A percentile compares a stretch with the other conserved stretches of the same genome.
Evolutionary conservation across 108 stramenopile species (phyloP).

Genomic region (Chaetoceros tenuissimus): DNA sequence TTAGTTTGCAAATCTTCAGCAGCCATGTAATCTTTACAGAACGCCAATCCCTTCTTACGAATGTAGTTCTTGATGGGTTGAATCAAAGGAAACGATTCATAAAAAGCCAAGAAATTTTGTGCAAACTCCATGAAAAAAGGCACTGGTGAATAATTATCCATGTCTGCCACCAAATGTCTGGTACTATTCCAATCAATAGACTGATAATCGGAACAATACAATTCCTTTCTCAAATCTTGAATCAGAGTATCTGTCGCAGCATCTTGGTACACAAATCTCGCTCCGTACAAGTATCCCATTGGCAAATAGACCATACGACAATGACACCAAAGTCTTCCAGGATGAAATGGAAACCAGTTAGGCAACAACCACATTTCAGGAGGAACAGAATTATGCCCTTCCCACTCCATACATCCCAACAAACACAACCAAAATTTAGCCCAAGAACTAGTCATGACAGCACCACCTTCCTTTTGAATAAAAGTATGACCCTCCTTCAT

Average conservation of each 20-base stretch:
- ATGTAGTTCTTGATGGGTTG: slow-evolving; percentile 52
- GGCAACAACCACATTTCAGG: slow-evolving; percentile 98
- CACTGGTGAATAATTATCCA: slow-evolving; percentile 94
- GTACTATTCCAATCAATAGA: slow-evolving; percentile 75
- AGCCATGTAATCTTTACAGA: slow-evolving; percentile 77
- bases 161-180: slow-evolving; percentile 76
- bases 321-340: slow-evolving; percentile 98
- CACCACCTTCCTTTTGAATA: slow-evolving; percentile 85
- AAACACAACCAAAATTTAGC: slow-evolving; percentile 96
- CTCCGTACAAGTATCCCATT: slow-evolving; percentile 69
- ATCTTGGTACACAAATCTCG: slow-evolving; percentile 8
- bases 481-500: slow-evolving; percentile 47
- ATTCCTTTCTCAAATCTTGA: slow-evolving; percentile 11
- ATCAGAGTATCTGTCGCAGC: background rate
- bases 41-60: slow-evolving; percentile 62
- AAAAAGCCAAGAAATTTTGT: slow-evolving; percentile 73
- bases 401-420: slow-evolving; percentile 94
- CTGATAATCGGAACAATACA: slow-evolving; percentile 69
- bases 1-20: slow-evolving; percentile 98
- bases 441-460: slow-evolving; percentile 89
- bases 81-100: slow-evolving; percentile 73
- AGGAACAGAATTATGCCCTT: slow-evolving; percentile 88
- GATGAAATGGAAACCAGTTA: slow-evolving; percentile 97
- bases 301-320: slow-evolving; percentile 95
- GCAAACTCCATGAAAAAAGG: slow-evolving; percentile 75